Base-by-base conservation (phyloP, 345 rosid species). In the Xanthoceras sorbifolium region DNA sequence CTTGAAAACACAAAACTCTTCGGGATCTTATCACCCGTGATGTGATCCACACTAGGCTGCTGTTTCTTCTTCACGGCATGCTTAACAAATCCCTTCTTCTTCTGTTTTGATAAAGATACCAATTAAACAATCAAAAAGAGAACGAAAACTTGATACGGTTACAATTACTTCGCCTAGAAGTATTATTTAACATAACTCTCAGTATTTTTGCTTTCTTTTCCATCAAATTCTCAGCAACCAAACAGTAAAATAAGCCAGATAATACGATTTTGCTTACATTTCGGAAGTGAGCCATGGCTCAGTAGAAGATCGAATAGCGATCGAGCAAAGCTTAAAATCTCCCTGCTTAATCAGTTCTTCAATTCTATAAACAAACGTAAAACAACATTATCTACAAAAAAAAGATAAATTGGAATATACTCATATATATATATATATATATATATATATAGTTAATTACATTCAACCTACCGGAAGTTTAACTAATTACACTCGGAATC, bases 1-100 rank as follows among this genome's bases (percentile, higher is more conserved):
- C 99, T 86, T 0, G 98, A 84, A 78, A 92, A 94, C 62, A 94
- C 97, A 63, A 94, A 90, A 87, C 99, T 92, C 82, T 87, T 94
- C 0, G 96, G 99, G 64, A 92, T 84, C 84, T 92, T 92, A 83
- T 84, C 97, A 0, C 99, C 99, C 6, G 98, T 92, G 25, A 93
- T 78, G 72, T 89, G 97, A 85, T 94, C 89, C 60, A 96, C 95
- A 67, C 38, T 78, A 12, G 80, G 79, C 67, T 73, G 75, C 64
- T 84, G 91, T 52, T 87, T 83, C 82, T 86, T 90, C 81, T 80
- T 87, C 73, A n/a, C 84, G 42, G 82, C 60, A 8, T 98, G 91
- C 89, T 90, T 96, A 82, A 85, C 87, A 57, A 76, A 77, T 8
- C 78, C 87, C 86, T 86, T 92, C 76, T 80, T 90, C 64, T 80